Evolutionary conservation across 257 asterid genomes (phyloP).

Genomic region (Solanum clarkiae): DNA sequence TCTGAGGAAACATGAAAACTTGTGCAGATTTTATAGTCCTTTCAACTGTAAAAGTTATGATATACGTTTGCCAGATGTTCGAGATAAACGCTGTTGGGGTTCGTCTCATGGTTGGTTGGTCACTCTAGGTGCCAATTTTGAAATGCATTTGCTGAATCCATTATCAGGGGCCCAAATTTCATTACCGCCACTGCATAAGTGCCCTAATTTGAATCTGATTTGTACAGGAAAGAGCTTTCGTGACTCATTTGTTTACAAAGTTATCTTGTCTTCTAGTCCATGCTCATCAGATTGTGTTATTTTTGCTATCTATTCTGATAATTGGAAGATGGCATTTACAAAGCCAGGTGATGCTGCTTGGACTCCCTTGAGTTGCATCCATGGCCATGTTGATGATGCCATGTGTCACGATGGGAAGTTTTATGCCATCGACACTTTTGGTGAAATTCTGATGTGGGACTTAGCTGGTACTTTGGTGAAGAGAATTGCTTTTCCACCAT

Average conservation of each 20-base stretch:
- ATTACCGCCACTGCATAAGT: slow-evolving; percentile 8
- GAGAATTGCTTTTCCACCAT: neutral
- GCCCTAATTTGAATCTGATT: slow-evolving; percentile 11
- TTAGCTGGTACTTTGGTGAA: slow-evolving; percentile 1
- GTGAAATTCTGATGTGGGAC: slow-evolving; percentile 1
- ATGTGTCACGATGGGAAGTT: slow-evolving; percentile 6
- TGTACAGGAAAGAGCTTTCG: slow-evolving; percentile 7
- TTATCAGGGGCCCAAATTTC: slow-evolving; percentile 2
- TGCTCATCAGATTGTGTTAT: slow-evolving; percentile 6
- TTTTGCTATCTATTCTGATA: slow-evolving; percentile 5
- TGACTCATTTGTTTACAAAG: slow-evolving; percentile 7
- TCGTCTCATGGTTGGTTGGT: slow-evolving; percentile 19
- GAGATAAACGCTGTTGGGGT: slow-evolving; percentile 18
- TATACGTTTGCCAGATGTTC: slow-evolving; percentile 3
- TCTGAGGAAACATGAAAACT: neutral
- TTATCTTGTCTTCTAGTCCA: slow-evolving; percentile 11
- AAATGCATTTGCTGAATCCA: slow-evolving; percentile 10
- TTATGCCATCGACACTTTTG: slow-evolving; percentile 5
- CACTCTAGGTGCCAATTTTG: slow-evolving; percentile 5
- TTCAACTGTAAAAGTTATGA: slow-evolving; percentile 3
- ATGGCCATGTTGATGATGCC: slow-evolving; percentile 4
- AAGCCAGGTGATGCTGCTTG: slow-evolving; percentile 9
- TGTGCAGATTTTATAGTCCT: slow-evolving; percentile 2
- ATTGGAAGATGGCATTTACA: slow-evolving; percentile 8
- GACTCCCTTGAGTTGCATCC: slow-evolving; percentile 9